These are phyloP conservation scores for Bimuria novae-zelandiae DNA, from an alignment of 2,329 filamentous ascomycete species.

Conservation along the genomic window DNA sequence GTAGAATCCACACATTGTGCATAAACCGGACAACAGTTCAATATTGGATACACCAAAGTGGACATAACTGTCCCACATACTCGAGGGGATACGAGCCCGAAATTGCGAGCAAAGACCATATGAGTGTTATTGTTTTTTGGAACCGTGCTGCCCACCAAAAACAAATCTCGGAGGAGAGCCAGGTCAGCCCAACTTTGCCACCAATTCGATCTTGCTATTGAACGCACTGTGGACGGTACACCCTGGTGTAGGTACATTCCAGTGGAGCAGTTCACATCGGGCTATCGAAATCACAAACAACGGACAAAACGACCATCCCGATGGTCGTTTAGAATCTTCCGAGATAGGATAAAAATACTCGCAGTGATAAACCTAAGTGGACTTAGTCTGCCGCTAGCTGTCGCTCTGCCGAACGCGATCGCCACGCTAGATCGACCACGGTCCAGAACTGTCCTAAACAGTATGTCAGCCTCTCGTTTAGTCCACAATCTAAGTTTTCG, in stretches of 20 bases:
- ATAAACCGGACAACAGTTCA: no score
- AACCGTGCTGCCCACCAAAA: no score
- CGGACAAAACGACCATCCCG: background rate
- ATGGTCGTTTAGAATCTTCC: background rate
- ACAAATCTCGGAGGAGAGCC: no score
- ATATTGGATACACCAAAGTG: no score
- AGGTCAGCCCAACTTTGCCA: no score
- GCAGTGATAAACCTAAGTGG: background rate
- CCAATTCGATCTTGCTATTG: background rate
- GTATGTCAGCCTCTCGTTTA: background rate
- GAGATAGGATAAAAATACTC: background rate
- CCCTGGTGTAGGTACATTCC: background rate
- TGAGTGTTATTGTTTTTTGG: no score
- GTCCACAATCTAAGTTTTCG: background rate
- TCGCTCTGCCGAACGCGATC: background rate
- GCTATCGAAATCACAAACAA: background rate
- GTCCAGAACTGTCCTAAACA: background rate
- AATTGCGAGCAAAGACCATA: no score
- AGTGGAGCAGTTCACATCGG: background rate
- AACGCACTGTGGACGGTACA: background rate
- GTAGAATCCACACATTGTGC: background rate
- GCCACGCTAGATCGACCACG: background rate
- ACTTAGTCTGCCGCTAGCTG: background rate
- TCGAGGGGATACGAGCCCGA: no score
- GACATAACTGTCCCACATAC: no score